These are phyloP conservation scores for Ceratocystis huliohia DNA, from an alignment of 2,329 filamentous ascomycete species.

Conservation along the genomic window DNA sequence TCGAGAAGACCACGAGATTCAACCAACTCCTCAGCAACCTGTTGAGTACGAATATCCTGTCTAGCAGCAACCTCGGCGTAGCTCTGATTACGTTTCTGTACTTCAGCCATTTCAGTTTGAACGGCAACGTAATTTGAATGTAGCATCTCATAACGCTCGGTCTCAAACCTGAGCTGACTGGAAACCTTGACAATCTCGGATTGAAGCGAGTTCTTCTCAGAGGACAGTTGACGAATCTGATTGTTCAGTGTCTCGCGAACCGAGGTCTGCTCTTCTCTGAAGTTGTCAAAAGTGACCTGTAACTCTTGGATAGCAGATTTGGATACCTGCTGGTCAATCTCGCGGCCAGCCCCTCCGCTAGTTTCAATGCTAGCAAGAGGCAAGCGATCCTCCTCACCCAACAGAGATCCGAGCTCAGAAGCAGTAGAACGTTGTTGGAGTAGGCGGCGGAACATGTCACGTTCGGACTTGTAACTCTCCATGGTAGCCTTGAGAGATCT, in stretches of 20 bases:
- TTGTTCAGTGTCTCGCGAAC: constrained; percentile 73
- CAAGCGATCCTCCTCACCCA: constrained; percentile 55
- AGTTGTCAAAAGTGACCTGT: constrained; percentile 78
- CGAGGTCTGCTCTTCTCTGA: constrained; percentile 70
- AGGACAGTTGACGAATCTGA: constrained; percentile 68
- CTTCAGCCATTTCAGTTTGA: constrained; percentile 70
- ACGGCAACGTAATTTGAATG: constrained; percentile 76
- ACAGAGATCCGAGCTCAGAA: constrained; percentile 52
- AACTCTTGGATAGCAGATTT: constrained; percentile 69
- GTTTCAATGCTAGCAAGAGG: constrained; percentile 48
- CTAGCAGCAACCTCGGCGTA: constrained; percentile 75
- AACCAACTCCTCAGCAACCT: constrained; percentile 84
- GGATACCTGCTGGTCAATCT: constrained; percentile 47
- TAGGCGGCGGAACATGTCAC: constrained; percentile 95
- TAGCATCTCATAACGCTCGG: constrained; percentile 77
- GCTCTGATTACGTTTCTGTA: constrained; percentile 68
- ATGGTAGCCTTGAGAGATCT: constrained; percentile 69
- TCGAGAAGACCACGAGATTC: constrained; percentile 72
- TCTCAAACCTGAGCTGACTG: constrained; percentile 69
- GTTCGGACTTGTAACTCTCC: constrained; percentile 87
- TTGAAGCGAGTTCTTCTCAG: constrained; percentile 71
- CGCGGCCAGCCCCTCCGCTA: constrained; percentile 44
- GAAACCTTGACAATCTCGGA: constrained; percentile 66
- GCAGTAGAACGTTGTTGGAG: constrained; percentile 57
- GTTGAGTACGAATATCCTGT: constrained; percentile 79